phyloP scores from a whole-genome alignment of 2,329 filamentous ascomycete species.

The Nemania sp. region DNA sequence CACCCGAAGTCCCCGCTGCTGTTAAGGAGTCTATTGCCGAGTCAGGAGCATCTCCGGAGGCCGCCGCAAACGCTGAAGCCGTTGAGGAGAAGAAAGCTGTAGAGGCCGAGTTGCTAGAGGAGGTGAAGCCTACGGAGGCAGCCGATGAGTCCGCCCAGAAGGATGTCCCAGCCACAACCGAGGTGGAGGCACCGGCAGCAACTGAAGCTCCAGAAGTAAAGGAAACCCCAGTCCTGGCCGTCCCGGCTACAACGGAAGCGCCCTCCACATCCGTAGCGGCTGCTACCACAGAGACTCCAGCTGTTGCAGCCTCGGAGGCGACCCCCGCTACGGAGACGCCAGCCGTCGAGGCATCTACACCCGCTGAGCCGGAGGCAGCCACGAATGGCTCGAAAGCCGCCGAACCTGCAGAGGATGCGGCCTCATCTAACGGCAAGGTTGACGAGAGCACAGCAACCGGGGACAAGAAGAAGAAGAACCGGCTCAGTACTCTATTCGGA shows the following conservation, averaged over 20 bases:
- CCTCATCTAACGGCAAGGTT: conserved; percentile 48
- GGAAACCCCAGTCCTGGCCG: conserved; percentile 32
- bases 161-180: conserved; percentile 35
- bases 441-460: conserved; percentile 54
- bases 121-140: conserved; percentile 55
- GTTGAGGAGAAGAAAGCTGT: conserved; percentile 81
- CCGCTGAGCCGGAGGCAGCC: conserved; percentile 36
- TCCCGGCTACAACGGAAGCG: conserved; percentile 32
- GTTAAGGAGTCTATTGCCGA: conserved; percentile 69
- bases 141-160: conserved; percentile 42
- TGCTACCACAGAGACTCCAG: conserved; percentile 34
- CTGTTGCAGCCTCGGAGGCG: conserved; percentile 14
- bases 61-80: conserved; percentile 73
- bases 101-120: conserved; percentile 76
- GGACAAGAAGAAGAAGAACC: conserved; percentile 74
- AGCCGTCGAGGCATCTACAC: conserved; percentile 14
- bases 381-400: conserved; percentile 41
- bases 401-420: conserved; percentile 35
- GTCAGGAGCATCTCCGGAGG: conserved; percentile 75
- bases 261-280: conserved; percentile 32
- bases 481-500: conserved; percentile 71
- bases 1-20: conserved; percentile 64
- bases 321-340: conserved; percentile 23
- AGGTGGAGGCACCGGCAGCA: conserved; percentile 40
- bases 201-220: conserved; percentile 35